Evolutionary conservation across 306 rosid species (phyloP), one percentile per base, ranked within the genome.

Genomic region (Gastrolobium villosum): DNA sequence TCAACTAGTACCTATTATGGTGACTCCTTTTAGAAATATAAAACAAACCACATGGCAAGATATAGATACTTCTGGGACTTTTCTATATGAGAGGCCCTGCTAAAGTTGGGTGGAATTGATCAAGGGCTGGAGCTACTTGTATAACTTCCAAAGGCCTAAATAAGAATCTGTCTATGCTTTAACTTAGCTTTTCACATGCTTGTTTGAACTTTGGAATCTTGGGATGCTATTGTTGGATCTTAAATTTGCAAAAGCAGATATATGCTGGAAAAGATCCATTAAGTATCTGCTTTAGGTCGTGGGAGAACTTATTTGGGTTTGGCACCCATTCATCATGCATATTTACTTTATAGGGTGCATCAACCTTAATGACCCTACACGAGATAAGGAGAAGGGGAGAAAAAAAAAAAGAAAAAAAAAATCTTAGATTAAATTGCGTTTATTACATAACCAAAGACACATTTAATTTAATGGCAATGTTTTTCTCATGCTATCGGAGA

Each of bases 31-130:
- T 40, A 40, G 68, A 74, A 74, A 82, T 79, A 66, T 53, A 57
- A 82, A 82, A 82, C 76, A 53, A 73, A 79, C 70, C 76, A 78
- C 84, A 78, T 85, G 81, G 65, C 41, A 53, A 73, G 81, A 72
- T 52, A 28, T 52, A 28, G 40, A 74, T 79, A 67, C 81, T 54
- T 73, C 2, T 39, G 61, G 50, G 77, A 44, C 52, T 64, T 56
- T 70, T 43, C 8, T 37, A 50, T 37, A 50, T 75, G 41, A 56
- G 77, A 75, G 60, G 60, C 63, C 62, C 32, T 3, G n/a, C 74
- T 60, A 74, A 82, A 77, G 76, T 77, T 74, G 56, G 64, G 43
- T 59, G 77, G 69, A 79, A 53, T 69, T 63, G 39, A 62, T 62
- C 9, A 84, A 75, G 60, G 72, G 52, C 31, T 79, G 65, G 72